These are phyloP conservation scores for Candida parachauliodes DNA, from an alignment of 805 yeast genomes.

Conservation along the genomic window DNA sequence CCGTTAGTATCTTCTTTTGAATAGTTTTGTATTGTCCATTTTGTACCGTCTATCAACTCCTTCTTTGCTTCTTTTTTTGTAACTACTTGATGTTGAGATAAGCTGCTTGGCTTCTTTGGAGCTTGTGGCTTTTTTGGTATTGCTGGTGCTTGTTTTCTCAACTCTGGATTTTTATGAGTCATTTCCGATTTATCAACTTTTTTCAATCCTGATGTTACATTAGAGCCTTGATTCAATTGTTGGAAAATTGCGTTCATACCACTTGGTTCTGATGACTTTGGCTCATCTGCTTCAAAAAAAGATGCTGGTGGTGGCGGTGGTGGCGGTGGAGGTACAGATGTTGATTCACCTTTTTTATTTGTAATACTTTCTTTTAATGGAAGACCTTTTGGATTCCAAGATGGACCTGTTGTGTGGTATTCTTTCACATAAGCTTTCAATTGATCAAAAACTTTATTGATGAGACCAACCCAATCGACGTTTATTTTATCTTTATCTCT, in stretches of 20 bases:
- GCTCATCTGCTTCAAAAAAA: constrained; percentile 28
- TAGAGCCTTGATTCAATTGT: constrained; percentile 83
- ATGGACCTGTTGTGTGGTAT: constrained; percentile 77
- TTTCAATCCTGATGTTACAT: constrained; percentile 78
- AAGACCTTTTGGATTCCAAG: constrained; percentile 65
- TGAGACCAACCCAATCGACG: constrained; percentile 77
- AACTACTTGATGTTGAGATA: constrained; percentile 42
- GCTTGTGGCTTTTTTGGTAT: constrained; percentile 60
- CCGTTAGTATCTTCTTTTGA: constrained; percentile 48
- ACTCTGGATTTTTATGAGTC: constrained; percentile 88
- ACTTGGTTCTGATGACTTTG: constrained; percentile 15
- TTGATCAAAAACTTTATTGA: constrained; percentile 60
- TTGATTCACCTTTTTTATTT: background rate
- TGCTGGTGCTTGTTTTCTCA: constrained; percentile 57
- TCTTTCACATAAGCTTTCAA: constrained; percentile 73
- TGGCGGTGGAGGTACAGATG: constrained; percentile 75
- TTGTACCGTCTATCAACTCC: constrained; percentile 77
- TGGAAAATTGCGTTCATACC: constrained; percentile 90
- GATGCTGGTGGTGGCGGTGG: constrained; percentile 90
- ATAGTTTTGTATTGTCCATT: constrained; percentile 82
- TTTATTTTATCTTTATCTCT: constrained; percentile 68
- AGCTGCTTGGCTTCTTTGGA: constrained; percentile 75
- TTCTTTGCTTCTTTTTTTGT: constrained; percentile 41
- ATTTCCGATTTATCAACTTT: constrained; percentile 91
- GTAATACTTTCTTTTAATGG: constrained; percentile 50